A percentile compares a stretch with the other conserved stretches of the same genome.
These are phyloP conservation scores for Paramecium tetraurelia DNA, from an alignment of 73 alveolate species.

Conservation along the genomic window DNA sequence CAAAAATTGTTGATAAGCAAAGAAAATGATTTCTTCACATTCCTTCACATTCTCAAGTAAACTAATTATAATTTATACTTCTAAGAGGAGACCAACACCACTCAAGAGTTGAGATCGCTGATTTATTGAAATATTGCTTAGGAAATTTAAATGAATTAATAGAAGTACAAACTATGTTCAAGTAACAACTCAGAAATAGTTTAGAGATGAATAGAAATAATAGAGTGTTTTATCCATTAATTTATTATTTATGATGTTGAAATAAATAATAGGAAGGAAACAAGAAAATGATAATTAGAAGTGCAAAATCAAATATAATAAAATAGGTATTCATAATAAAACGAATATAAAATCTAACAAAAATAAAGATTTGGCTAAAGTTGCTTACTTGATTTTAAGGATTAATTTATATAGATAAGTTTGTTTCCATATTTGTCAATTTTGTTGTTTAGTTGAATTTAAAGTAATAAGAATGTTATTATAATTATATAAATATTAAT, in stretches of 20 bases:
- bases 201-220: background rate
- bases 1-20: background rate
- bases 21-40: background rate
- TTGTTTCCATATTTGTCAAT: too few species aligned
- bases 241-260: background rate
- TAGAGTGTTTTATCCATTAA: background rate
- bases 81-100: background rate
- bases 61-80: background rate
- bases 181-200: background rate
- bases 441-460: background rate
- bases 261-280: background rate
- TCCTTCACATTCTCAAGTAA: background rate
- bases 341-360: background rate
- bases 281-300: background rate
- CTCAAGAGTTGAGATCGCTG: background rate
- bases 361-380: background rate
- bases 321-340: background rate
- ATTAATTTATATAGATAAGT: background rate
- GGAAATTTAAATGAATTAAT: background rate
- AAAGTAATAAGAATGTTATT: background rate
- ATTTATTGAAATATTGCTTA: background rate
- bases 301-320: background rate
- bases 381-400: background rate
- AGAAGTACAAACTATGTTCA: background rate
- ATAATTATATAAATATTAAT: background rate